Evolutionary conservation across 1,284 basidiomycete species (phyloP).

Genomic region (Ceratobasidium sp.): DNA sequence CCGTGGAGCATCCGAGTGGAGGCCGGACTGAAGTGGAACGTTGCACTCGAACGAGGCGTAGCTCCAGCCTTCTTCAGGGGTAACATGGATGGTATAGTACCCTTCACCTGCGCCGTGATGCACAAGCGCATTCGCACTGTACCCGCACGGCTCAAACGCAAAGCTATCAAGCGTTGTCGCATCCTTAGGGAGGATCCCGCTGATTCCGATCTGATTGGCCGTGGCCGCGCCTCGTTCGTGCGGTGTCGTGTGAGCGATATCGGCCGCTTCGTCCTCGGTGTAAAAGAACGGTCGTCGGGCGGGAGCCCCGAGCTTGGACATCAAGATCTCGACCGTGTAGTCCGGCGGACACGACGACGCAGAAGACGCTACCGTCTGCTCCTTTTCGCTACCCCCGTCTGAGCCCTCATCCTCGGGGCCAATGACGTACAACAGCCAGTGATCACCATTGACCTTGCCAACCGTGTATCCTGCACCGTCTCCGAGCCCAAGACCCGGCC

Average conservation of each 20-base stretch:
- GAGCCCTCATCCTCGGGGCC: constrained; percentile 62
- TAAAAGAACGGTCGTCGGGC: constrained; percentile 88
- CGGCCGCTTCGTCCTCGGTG: constrained; percentile 53
- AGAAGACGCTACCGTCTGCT: constrained; percentile 52
- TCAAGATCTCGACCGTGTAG: constrained; percentile 98
- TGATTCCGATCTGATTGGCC: constrained; percentile 84
- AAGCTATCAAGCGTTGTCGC: constrained; percentile 92
- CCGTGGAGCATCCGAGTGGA: constrained; percentile 54
- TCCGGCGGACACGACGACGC: constrained; percentile 64
- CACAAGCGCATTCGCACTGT: constrained; percentile 94
- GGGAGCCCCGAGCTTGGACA: constrained; percentile 89
- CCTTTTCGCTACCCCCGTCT: constrained; percentile 36
- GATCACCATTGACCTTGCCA: constrained; percentile 98
- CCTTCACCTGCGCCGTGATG: constrained; percentile 70
- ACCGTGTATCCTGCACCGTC: constrained; percentile 93
- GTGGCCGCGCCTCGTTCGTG: constrained; percentile 78
- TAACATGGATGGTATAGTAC: constrained; percentile 99
- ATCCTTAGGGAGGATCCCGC: constrained; percentile 82
- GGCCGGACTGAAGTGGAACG: constrained; percentile 74
- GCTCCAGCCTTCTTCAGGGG: constrained; percentile 96
- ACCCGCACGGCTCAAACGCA: constrained; percentile 96
- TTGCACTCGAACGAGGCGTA: constrained; percentile 99
- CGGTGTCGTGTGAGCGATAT: constrained; percentile 57
- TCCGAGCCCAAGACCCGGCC: constrained; percentile 45
- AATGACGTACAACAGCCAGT: constrained; percentile 97